Evolutionary conservation across 768 basidiomycete species (phyloP).

Genomic region (Amylocystis lapponica): DNA sequence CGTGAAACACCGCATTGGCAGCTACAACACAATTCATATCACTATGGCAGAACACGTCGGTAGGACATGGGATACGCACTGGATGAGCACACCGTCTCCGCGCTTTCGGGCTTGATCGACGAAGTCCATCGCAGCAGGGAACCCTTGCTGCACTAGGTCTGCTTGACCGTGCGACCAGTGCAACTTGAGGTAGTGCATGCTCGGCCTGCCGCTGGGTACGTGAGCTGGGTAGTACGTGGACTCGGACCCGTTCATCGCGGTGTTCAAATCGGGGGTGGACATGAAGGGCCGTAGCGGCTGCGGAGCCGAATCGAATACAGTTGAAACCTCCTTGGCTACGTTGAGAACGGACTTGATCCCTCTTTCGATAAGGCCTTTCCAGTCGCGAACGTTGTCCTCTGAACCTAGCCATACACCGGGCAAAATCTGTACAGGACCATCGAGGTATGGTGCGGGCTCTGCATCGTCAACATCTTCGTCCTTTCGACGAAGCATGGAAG

Average conservation of each 20-base stretch:
- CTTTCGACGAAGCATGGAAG: constrained; percentile 57
- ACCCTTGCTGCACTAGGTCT: constrained; percentile 75
- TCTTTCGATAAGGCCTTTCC: constrained; percentile 60
- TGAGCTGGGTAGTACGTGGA: constrained; percentile 65
- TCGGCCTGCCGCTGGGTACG: constrained; percentile 61
- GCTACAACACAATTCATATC: constrained; percentile 32
- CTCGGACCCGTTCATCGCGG: constrained; percentile 28
- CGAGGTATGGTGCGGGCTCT: constrained; percentile 61
- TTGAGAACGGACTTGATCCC: constrained; percentile 82
- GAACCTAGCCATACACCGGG: constrained; percentile 88
- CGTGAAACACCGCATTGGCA: constrained; percentile 94
- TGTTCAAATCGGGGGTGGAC: constrained; percentile 62
- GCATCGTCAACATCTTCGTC: constrained; percentile 38
- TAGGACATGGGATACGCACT: constrained; percentile 46
- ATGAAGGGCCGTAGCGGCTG: constrained; percentile 54
- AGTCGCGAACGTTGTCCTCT: constrained; percentile 87
- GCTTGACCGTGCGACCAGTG: constrained; percentile 94
- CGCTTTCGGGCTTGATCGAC: constrained; percentile 71
- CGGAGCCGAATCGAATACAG: constrained; percentile 53
- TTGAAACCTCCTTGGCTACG: constrained; percentile 86
- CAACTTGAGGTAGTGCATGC: constrained; percentile 84
- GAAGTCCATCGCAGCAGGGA: constrained; percentile 76
- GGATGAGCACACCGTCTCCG: constrained; percentile 76
- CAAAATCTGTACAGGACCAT: constrained; percentile 80
- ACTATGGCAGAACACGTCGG: neutral